Evolutionary conservation across 1,284 basidiomycete genomes (phyloP).

Genomic region (Rugosomyces carneus): DNA sequence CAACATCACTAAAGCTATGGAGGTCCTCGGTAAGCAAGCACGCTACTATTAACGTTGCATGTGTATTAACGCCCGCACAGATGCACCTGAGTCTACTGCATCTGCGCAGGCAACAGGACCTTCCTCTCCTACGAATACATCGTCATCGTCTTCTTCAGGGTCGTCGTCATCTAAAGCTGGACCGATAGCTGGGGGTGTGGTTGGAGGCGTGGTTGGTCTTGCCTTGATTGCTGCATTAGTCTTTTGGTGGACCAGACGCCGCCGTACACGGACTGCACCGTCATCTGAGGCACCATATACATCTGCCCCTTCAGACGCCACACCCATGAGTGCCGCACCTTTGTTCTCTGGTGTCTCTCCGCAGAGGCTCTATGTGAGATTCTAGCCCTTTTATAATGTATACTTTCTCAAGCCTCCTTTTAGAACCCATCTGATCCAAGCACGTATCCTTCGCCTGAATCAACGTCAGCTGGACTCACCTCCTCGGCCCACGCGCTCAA

Average conservation of each 20-base stretch:
- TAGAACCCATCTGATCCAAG: slow-evolving; percentile 40
- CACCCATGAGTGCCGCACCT: slow-evolving; percentile 20
- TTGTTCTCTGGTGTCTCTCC: slow-evolving; percentile 18
- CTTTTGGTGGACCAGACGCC: slow-evolving; percentile 31
- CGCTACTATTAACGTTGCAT: neutral
- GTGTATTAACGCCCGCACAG: slow-evolving; percentile 9
- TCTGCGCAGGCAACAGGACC: slow-evolving; percentile 15
- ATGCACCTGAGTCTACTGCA: slow-evolving; percentile 24
- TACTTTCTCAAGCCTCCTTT: slow-evolving; percentile 6
- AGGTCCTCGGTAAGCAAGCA: slow-evolving; percentile 9
- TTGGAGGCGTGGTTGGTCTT: slow-evolving; percentile 33
- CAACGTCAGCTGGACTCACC: slow-evolving; percentile 11
- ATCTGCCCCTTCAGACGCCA: slow-evolving; percentile 8
- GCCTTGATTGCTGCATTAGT: slow-evolving; percentile 28
- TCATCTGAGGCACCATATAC: slow-evolving; percentile 12
- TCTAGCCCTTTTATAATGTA: slow-evolving; percentile 2
- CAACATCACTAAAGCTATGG: slow-evolving; percentile 21
- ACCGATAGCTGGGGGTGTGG: slow-evolving; percentile 39
- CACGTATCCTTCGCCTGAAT: slow-evolving; percentile 30
- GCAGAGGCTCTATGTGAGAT: slow-evolving; percentile 33
- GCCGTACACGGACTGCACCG: slow-evolving; percentile 17
- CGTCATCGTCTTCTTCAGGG: slow-evolving; percentile 6
- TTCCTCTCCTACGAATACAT: neutral
- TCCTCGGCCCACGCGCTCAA: slow-evolving; percentile 3
- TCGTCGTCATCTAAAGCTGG: slow-evolving; percentile 28